Percentiles rank a stretch among this genome's conserved stretches.
phyloP scores from a whole-genome alignment of 768 basidiomycete genomes.

The Phylloporus arenicola region DNA sequence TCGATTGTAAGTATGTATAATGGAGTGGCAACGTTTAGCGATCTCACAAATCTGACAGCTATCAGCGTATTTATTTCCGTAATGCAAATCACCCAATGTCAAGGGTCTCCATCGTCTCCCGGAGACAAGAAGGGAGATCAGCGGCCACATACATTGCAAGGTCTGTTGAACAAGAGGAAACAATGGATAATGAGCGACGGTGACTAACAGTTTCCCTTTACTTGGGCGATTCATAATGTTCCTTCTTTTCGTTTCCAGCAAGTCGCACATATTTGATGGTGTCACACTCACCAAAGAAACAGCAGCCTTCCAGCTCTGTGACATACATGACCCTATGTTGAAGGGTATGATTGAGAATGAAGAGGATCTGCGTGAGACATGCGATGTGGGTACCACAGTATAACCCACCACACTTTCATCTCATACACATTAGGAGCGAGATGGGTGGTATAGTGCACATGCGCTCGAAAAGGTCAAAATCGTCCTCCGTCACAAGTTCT shows the following conservation, averaged over 20 bases:
- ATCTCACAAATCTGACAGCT: slow-evolving; percentile 46
- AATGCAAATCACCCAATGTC: slow-evolving; percentile 78
- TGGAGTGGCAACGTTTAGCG: not conserved
- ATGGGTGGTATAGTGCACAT: slow-evolving; percentile 83
- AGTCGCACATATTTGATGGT: slow-evolving; percentile 89
- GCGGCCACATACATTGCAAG: slow-evolving; percentile 21
- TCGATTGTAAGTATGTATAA: slow-evolving; percentile 56
- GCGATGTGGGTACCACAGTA: slow-evolving; percentile 52
- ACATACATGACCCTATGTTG: slow-evolving; percentile 83
- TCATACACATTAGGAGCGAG: slow-evolving; percentile 52
- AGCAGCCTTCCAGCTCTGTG: slow-evolving; percentile 91
- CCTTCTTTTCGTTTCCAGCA: slow-evolving; percentile 32
- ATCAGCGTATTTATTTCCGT: slow-evolving; percentile 87
- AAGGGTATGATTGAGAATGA: slow-evolving; percentile 74
- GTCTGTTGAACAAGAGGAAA: slow-evolving; percentile 32
- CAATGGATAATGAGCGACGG: slow-evolving; percentile 30
- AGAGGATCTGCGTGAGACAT: slow-evolving; percentile 60
- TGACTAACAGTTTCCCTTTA: slow-evolving; percentile 8
- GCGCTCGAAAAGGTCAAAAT: slow-evolving; percentile 80
- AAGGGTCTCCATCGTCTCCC: slow-evolving; percentile 68
- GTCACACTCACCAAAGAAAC: slow-evolving; percentile 72
- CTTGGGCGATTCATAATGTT: not conserved
- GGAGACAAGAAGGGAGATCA: slow-evolving; percentile 47
- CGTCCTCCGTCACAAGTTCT: slow-evolving; percentile 81
- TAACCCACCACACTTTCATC: not conserved